Conservation (phyloP, 352 stramenopile genomes). For the Phytophthora sp. region DNA sequence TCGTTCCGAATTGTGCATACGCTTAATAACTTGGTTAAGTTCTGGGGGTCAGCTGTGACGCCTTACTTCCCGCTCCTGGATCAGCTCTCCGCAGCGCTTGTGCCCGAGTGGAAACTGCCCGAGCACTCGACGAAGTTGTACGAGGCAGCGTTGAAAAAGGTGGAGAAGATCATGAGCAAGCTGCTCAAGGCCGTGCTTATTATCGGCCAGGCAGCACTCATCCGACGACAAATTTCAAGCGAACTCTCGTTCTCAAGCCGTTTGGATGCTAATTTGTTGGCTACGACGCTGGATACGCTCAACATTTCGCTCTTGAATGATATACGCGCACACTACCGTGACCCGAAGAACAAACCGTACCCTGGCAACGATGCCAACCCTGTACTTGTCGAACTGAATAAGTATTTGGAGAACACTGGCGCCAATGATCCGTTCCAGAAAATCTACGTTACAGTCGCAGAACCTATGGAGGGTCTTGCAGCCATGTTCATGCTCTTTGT, state of each 20-base stretch:
- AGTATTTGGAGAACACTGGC: conserved; percentile 92
- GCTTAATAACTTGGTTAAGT: conserved; percentile 94
- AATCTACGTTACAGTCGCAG: conserved; percentile 94
- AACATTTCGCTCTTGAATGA: conserved; percentile 92
- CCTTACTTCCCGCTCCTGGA: conserved; percentile 91
- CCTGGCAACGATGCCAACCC: conserved; percentile 78
- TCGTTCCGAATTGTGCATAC: conserved; percentile 93
- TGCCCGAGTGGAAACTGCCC: conserved; percentile 90
- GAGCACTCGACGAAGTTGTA: conserved; percentile 89
- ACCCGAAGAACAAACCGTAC: conserved; percentile 84
- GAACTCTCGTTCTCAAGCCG: conserved; percentile 91
- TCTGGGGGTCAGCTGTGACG: conserved; percentile 89
- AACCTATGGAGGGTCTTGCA: conserved; percentile 90
- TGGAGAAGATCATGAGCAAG: conserved; percentile 95
- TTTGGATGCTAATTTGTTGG: conserved; percentile 92
- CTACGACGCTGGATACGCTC: conserved; percentile 88
- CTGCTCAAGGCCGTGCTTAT: conserved; percentile 93
- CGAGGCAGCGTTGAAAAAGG: conserved; percentile 90
- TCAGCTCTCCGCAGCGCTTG: conserved; percentile 83
- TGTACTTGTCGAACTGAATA: conserved; percentile 91
- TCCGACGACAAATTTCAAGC: conserved; percentile 92
- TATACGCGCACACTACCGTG: conserved; percentile 86
- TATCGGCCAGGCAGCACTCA: conserved; percentile 94
- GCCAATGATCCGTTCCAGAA: conserved; percentile 93
- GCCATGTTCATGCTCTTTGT: conserved; percentile 93